phyloP scores from a whole-genome alignment of 2,329 filamentous ascomycete species.

The Biscogniauxia marginata region DNA sequence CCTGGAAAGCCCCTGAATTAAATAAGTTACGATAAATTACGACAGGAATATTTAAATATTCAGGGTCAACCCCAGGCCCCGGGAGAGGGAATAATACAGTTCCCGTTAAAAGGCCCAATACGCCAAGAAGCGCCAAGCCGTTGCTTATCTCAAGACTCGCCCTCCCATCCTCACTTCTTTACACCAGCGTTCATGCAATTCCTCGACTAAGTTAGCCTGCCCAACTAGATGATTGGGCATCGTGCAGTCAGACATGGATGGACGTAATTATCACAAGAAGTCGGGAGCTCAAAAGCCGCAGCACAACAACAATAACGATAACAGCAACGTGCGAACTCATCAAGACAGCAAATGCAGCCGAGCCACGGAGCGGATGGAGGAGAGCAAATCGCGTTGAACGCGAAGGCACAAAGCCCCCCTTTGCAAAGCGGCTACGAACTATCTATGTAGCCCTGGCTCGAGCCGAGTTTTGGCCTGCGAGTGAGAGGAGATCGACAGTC shows the following conservation, averaged over 20 bases:
- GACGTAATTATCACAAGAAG: too few species aligned
- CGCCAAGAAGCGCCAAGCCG: not conserved
- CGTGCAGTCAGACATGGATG: too few species aligned
- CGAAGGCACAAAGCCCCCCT: not conserved
- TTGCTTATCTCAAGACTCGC: not conserved
- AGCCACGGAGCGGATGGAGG: not conserved
- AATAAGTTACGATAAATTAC: not conserved
- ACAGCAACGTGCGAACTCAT: too few species aligned
- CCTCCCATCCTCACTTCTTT: not conserved
- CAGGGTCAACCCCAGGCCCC: not conserved
- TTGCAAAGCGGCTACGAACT: not conserved
- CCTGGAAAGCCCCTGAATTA: slow-evolving; percentile 12
- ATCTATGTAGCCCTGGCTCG: not conserved
- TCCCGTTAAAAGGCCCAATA: not conserved
- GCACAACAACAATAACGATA: not conserved
- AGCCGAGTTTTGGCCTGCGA: not conserved
- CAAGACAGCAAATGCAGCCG: too few species aligned
- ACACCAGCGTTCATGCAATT: too few species aligned
- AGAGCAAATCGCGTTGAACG: not conserved
- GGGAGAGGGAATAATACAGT: not conserved
- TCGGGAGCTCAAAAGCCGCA: not conserved
- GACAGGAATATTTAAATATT: too few species aligned
- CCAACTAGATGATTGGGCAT: too few species aligned
- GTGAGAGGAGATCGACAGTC: not conserved
- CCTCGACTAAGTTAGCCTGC: too few species aligned